phyloP scores from a whole-genome alignment of 495 filamentous ascomycete genomes.

The Xylaria sp. region DNA sequence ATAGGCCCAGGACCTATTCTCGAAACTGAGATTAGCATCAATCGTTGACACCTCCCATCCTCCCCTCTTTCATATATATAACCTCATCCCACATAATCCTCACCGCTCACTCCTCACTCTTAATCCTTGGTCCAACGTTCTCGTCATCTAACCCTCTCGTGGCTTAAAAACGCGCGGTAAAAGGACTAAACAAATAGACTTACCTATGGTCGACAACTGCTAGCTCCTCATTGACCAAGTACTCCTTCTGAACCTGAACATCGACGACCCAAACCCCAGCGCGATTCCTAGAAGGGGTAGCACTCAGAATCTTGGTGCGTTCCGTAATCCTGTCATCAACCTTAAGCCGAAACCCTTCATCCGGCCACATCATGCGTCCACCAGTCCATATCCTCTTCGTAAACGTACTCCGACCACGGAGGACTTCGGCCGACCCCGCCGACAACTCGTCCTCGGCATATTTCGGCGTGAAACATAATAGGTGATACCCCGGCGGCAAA shows the following conservation, averaged over 20 bases:
- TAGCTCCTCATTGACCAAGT: slow-evolving; percentile 57
- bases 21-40: not conserved
- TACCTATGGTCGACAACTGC: slow-evolving; percentile 63
- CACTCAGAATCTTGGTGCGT: not conserved
- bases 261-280: slow-evolving; percentile 69
- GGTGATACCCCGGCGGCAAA: slow-evolving; percentile 64
- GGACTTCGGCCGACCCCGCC: too few species aligned
- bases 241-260: slow-evolving; percentile 68
- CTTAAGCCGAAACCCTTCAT: slow-evolving; percentile 51
- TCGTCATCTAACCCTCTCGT: not conserved
- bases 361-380: slow-evolving; percentile 61
- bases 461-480: slow-evolving; percentile 66
- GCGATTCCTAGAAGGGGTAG: slow-evolving; percentile 60
- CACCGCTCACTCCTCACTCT: not conserved
- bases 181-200: not conserved
- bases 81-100: not conserved
- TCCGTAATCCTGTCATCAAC: slow-evolving; percentile 4
- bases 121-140: not conserved
- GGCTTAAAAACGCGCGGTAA: too few species aligned
- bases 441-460: slow-evolving; percentile 58
- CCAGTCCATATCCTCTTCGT: slow-evolving; percentile 76
- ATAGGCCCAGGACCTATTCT: slow-evolving; percentile 65
- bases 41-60: slow-evolving; percentile 4
- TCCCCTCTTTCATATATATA: not conserved
- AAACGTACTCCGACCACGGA: too few species aligned